Evolutionary conservation across 371 early-diverging fungal genomes (phyloP), one percentile per base, ranked within the genome.

Genomic region (Fennellomyces sp.): DNA sequence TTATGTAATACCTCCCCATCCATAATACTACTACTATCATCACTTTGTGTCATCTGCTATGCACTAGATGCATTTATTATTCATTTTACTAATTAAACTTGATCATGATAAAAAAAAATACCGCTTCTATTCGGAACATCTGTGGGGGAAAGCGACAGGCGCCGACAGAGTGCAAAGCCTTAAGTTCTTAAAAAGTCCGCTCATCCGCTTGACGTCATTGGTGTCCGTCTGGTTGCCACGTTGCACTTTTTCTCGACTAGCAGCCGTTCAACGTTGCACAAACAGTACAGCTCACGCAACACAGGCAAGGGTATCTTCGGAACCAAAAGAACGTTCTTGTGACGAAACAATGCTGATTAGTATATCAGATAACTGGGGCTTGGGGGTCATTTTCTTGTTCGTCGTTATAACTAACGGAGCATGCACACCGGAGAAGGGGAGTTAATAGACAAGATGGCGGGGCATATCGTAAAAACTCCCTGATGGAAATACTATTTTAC

Each of bases 1-100:
- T 8, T 52, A 52, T 52, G 52, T 52, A 52, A 52, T 52, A 35
- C 52, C 52, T 36, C 25, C 35, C n/a, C 28, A 15, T 49, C 49
- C 49, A 26, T 28, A 28, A 49, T 49, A 52, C 33, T n/a, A 31
- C n/a, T 17, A 52, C 6, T 52, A 36, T 35, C 35, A 52, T 35
- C 21, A 26, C 29, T 30, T 33, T 10, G 39, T 39, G 39, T 39
- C 39, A 39, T 39, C 17, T 39, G 39, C 39, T 51, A 28, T 52
- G 11, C 21, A 33, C 35, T 35, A 52, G 36, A 52, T 45, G 45
- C 45, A 45, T 45, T 45, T 45, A 39, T n/a, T 45, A 4, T 21
- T 45, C 4, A 28, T 31, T 31, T 27, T 30, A 27, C n/a, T 52
- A 12, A 10, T 52, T 25, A 15, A 42, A 15, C 10, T 42, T 25